A percentile compares a stretch with the other conserved stretches of the same genome.
These are phyloP conservation scores for Vicia villosa DNA, from an alignment of 306 rosid species.

Conservation along the genomic window DNA sequence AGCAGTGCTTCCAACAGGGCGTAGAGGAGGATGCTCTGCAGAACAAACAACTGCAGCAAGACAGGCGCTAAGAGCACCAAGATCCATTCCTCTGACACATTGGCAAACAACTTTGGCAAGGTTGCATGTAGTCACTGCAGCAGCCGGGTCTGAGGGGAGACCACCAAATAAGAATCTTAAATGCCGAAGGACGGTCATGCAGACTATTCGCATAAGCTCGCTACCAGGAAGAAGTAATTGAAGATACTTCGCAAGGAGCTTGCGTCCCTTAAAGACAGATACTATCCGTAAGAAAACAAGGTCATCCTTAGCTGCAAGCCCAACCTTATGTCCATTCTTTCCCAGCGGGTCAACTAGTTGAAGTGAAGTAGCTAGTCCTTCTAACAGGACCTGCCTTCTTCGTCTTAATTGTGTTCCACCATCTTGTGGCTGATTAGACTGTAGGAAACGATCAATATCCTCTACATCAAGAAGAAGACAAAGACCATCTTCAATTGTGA, in stretches of 20 bases:
- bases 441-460: slow-evolving; percentile 55
- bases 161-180: slow-evolving; percentile 61
- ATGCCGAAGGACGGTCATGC: slow-evolving; percentile 62
- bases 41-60: slow-evolving; percentile 67
- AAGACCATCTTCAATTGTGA: slow-evolving; percentile 55
- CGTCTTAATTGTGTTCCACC: slow-evolving; percentile 59
- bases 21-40: slow-evolving; percentile 60
- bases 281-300: slow-evolving; percentile 53
- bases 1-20: slow-evolving; percentile 53
- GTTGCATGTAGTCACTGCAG: slow-evolving; percentile 47
- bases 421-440: slow-evolving; percentile 49
- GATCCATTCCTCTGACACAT: slow-evolving; percentile 54
- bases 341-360: slow-evolving; percentile 61
- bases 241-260: slow-evolving; percentile 55
- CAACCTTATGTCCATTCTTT: slow-evolving; percentile 50
- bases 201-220: slow-evolving; percentile 56
- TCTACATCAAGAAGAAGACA: slow-evolving; percentile 63
- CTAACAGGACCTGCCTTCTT: slow-evolving; percentile 57
- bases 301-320: slow-evolving; percentile 58
- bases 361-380: slow-evolving; percentile 59
- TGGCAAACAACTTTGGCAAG: slow-evolving; percentile 52
- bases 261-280: slow-evolving; percentile 54
- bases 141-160: slow-evolving; percentile 50
- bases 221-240: slow-evolving; percentile 58
- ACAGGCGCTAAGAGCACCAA: slow-evolving; percentile 59